These are phyloP conservation scores for Colletotrichum sublineola DNA, from an alignment of 2,329 filamentous ascomycete genomes.

Conservation along the genomic window DNA sequence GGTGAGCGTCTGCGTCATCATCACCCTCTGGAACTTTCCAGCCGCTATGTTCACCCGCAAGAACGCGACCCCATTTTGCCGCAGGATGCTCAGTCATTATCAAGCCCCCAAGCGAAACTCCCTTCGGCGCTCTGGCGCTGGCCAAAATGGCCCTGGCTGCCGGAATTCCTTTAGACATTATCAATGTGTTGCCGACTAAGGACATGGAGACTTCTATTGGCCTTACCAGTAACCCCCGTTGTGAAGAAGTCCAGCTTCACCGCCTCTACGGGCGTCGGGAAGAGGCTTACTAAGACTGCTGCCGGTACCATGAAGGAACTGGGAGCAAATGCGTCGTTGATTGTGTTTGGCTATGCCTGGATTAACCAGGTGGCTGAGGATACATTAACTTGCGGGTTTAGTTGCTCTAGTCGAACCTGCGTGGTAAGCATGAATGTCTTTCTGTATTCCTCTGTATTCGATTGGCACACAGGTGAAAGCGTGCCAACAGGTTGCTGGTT, in stretches of 20 bases:
- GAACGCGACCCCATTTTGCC: constrained; percentile 67
- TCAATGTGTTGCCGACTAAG: constrained; percentile 54
- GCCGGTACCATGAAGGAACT: constrained; percentile 71
- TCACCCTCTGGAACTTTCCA: constrained; percentile 77
- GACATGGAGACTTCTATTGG: constrained; percentile 42
- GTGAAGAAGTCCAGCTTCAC: constrained; percentile 82
- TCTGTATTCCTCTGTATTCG: rapidly evolving
- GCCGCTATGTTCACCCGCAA: constrained; percentile 64
- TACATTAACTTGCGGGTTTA: constrained; percentile 78
- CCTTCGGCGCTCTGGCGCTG: constrained; percentile 75
- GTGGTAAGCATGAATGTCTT: constrained; percentile 52
- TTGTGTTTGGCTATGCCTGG: constrained; percentile 78
- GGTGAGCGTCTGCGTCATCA: constrained; percentile 75
- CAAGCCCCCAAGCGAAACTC: constrained; percentile 79
- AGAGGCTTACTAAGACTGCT: constrained; percentile 76
- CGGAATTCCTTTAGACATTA: constrained; percentile 75
- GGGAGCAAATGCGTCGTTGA: no score
- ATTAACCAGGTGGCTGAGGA: constrained; percentile 75
- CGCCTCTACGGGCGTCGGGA: constrained; percentile 65
- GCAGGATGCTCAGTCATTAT: constrained; percentile 79
- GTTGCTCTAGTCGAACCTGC: constrained; percentile 79
- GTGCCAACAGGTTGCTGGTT: constrained; percentile 68
- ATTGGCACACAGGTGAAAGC: constrained; percentile 44
- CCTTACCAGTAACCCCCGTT: constrained; percentile 49
- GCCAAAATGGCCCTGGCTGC: constrained; percentile 73